Evolutionary conservation across 306 rosid species (phyloP).

Genomic region (Bauhinia variegata): DNA sequence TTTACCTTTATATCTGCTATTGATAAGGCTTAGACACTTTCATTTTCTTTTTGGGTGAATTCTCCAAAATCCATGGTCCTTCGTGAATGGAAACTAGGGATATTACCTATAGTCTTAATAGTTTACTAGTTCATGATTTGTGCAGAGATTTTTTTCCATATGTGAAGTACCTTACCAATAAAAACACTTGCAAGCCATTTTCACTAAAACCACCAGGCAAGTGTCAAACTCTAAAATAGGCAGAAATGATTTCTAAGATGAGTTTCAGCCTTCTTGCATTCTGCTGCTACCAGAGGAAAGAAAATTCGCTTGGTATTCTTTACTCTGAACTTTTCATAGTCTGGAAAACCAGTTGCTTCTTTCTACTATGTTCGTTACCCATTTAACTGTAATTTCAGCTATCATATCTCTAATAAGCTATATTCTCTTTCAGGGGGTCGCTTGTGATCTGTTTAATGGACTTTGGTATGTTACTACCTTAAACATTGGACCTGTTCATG

Average conservation of each 20-base stretch:
- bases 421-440: conserved; percentile 72
- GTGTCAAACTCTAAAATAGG: no score
- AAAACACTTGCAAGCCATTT: background rate
- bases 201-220: no score
- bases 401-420: background rate
- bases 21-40: conserved; percentile 6
- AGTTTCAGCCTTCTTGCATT: no score
- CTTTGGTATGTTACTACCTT: conserved; percentile 80
- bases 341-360: no score
- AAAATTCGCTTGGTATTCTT: no score
- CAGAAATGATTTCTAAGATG: no score
- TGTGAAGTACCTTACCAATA: background rate
- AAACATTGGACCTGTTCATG: conserved; percentile 79
- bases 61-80: conserved; percentile 5
- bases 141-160: background rate
- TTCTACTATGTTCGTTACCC: no score
- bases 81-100: conserved; percentile 7
- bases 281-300: no score
- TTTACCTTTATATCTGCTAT: conserved; percentile 21
- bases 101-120: background rate
- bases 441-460: conserved; percentile 84
- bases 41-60: conserved; percentile 17
- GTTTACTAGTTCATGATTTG: conserved; percentile 21
- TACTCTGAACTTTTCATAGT: no score
- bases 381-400: background rate